Conservation (phyloP, 2,329 filamentous ascomycete species). For the Exophiala alcalophila region DNA sequence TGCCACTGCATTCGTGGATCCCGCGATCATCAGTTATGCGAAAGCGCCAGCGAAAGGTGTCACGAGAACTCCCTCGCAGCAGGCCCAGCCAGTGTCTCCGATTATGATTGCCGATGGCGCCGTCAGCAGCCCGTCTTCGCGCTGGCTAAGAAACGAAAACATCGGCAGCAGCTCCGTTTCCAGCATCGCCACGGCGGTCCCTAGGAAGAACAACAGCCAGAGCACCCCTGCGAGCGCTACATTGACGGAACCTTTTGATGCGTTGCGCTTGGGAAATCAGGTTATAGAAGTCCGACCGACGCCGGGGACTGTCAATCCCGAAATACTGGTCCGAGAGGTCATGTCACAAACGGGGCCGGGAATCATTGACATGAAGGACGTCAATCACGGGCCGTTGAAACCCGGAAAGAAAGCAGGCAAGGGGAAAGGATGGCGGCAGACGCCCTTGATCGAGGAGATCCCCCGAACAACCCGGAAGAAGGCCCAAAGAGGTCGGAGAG, state of each 20-base stretch:
- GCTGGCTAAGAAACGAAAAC: conserved; percentile 12
- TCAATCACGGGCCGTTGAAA: conserved; percentile 34
- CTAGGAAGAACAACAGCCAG: conserved; percentile 26
- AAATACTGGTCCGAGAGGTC: conserved; percentile 38
- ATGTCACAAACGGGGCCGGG: conserved; percentile 39
- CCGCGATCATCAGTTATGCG: conserved; percentile 72
- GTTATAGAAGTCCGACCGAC: conserved; percentile 27
- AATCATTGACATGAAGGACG: conserved; percentile 35
- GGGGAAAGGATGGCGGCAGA: conserved; percentile 66
- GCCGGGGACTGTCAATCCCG: conserved; percentile 1
- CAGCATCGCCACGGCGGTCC: conserved; percentile 26
- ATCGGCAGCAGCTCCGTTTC: conserved; percentile 27
- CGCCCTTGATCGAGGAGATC: conserved; percentile 64
- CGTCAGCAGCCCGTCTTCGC: conserved; percentile 24
- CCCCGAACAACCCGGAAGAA: conserved; percentile 46
- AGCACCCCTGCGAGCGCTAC: conserved; percentile 38
- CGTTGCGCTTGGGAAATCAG: conserved; percentile 33
- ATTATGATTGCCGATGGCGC: conserved; percentile 35
- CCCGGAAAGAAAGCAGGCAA: conserved; percentile 38
- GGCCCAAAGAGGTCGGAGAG: conserved; percentile 44
- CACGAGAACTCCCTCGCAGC: conserved; percentile 13
- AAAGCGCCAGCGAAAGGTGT: conserved; percentile 30
- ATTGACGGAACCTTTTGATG: conserved; percentile 47
- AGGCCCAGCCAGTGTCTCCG: conserved; percentile 29
- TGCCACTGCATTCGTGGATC: conserved; percentile 62